Base-by-base conservation (phyloP, 768 basidiomycete genomes). In the Crepidotus variabilis region DNA sequence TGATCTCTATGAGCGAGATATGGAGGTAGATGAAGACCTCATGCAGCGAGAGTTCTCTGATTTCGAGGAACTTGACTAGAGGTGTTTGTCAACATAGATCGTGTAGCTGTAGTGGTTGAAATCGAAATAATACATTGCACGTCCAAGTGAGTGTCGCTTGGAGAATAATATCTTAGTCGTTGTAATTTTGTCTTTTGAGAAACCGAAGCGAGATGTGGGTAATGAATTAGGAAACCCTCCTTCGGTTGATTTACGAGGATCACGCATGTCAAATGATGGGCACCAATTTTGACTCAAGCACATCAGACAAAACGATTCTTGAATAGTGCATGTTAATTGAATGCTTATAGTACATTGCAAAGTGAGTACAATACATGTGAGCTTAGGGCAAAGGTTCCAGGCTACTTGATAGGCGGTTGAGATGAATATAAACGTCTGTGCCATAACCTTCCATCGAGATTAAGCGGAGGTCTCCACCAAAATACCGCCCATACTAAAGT, bases 361-460 rank as follows among this genome's bases (percentile, higher is more conserved):
- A 43, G 2, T 5, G 11, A 16, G 39, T 16, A 3, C 18, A 43
- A 23, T 23, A 3, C 22, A 18, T n/a, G 24, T 21, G 21, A n/a
- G 14, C 43, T 54, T 71, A 89, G 21, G 80, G 89, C 48, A 92
- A 70, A 2, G 91, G 91, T 71, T 92, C 91, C 22, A 84, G 77
- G 63, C 87, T 91, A 66, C 88, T 92, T 9, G 89, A 91, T 14
- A 94, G 78, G 48, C 87, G 80, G 67, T 94, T 94, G 52, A 94
- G 74, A 68, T 95, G 94, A 60, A 96, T 93, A 67, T 95, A 96
- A 2, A 94, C 90, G 67, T 96, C 94, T 34, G 91, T 94, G 9
- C 94, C 93, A 66, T 90, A 94, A n/a, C 97, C 96, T 60, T 99
- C 97, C 95, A 99, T 98, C 45, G 94, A 90, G 60, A 99, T 99